Base-by-base conservation (phyloP, 2,329 filamentous ascomycete species). In the Nemania sp. region DNA sequence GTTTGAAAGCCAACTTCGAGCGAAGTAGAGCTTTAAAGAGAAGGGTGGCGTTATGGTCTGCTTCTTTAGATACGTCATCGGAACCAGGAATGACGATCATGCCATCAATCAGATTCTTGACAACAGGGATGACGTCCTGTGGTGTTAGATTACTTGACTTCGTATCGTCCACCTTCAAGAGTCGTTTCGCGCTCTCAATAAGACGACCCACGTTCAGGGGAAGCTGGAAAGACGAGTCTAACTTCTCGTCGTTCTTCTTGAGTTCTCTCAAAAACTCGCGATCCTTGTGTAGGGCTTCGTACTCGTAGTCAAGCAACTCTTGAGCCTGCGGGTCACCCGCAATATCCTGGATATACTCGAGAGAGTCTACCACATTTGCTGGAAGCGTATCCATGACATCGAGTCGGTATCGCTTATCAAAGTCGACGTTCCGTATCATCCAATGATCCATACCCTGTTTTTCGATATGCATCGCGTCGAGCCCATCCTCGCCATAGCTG, bases 401-500 rank as follows among this genome's bases (percentile, higher is more conserved):
- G 50, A 99, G 80, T 47, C 87, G 86, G 78, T 89, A 99, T 47
- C 88, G 86, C 60, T 86, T 81, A 64, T 90, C 86, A 66, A 99
- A 96, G 39, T 86, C 83, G 39, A 80, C 77, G 64, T 91, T 80
- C 2, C 90, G 91, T 72, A 90, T 86, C 61, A 86, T 88, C 70
- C 97, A 89, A 68, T 90, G 87, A 65, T 96, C 91, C 60, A 99
- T 84, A 49, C 84, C 84, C 73, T 99, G 95, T 66, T 91, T 90
- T 76, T 99, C 94, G 53, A 99, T 97, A 71, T 88, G 84, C 61
- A 89, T 89, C 68, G 90, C 95, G 72, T 99, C 95, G 6, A 97
- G 81, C 67, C 94, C 95, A 72, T 99, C 95, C 71, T 99, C 94
- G 68, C 94, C 94, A 63, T 99, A 99, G 57, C 97, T 81, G 76